These are phyloP conservation scores for Tolypocladium tropicale DNA, from an alignment of 2,329 filamentous ascomycete species.

Conservation along the genomic window DNA sequence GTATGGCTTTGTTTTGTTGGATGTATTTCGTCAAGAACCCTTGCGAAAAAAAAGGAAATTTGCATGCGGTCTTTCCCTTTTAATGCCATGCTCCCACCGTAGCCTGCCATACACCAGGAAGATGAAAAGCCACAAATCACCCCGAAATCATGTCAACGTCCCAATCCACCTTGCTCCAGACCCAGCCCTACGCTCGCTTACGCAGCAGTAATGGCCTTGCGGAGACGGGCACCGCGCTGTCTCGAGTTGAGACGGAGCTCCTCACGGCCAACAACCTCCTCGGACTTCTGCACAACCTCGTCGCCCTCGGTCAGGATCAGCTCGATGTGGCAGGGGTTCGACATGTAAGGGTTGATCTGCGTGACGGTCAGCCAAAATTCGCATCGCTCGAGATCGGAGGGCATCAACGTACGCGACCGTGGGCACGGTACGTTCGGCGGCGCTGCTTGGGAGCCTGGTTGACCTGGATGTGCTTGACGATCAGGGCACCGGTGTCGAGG, in stretches of 20 bases:
- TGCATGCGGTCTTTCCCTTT: slow-evolving; percentile 24
- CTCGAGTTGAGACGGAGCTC: slow-evolving; percentile 68
- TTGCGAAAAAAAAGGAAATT: slow-evolving; percentile 18
- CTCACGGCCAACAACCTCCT: slow-evolving; percentile 66
- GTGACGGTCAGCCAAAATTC: neutral
- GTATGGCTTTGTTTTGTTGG: slow-evolving; percentile 6
- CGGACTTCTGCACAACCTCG: slow-evolving; percentile 89
- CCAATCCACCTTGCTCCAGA: neutral
- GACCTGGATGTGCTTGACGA: slow-evolving; percentile 99
- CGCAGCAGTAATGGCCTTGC: slow-evolving; percentile 55
- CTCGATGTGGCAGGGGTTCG: slow-evolving; percentile 99
- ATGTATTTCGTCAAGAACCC: slow-evolving; percentile 26
- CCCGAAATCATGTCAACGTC: slow-evolving; percentile 8
- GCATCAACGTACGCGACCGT: slow-evolving; percentile 82
- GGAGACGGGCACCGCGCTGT: slow-evolving; percentile 70
- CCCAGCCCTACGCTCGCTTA: slow-evolving; percentile 26
- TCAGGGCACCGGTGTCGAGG: slow-evolving; percentile 90
- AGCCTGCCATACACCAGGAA: slow-evolving; percentile 27
- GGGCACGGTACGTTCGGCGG: slow-evolving; percentile 97
- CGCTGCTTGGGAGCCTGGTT: slow-evolving; percentile 99
- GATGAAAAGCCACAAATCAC: slow-evolving; percentile 27
- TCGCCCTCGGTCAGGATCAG: slow-evolving; percentile 97
- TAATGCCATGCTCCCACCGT: slow-evolving; percentile 27
- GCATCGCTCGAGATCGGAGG: neutral
- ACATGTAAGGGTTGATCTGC: slow-evolving; percentile 99